phyloP scores from a whole-genome alignment of 2,329 filamentous ascomycete species.

The Magnaporthiopsis rhizophila region DNA sequence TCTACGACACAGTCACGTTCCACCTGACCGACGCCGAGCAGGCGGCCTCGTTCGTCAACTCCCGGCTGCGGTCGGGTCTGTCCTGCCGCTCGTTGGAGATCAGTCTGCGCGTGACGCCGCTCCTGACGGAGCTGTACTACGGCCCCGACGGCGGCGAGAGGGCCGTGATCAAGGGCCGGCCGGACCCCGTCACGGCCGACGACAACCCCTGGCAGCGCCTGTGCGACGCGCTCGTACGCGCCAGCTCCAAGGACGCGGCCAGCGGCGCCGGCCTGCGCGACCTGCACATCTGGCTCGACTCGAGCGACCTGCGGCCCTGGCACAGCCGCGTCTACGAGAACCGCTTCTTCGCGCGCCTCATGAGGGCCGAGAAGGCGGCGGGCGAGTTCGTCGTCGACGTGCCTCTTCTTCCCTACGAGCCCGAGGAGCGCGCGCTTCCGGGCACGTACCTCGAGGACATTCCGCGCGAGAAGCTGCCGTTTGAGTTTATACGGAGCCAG shows the following conservation, averaged over 20 bases:
- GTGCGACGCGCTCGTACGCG: slow-evolving; percentile 14
- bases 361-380: slow-evolving; percentile 10
- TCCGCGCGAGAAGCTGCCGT: slow-evolving; percentile 14
- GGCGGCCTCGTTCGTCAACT: slow-evolving; percentile 17
- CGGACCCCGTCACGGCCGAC: background rate
- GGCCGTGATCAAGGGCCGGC: slow-evolving; percentile 3
- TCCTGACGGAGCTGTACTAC: slow-evolving; percentile 21
- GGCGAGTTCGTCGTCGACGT: slow-evolving; percentile 16
- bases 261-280: slow-evolving; percentile 13
- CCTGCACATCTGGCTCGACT: slow-evolving; percentile 21
- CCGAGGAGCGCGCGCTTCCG: slow-evolving; percentile 9
- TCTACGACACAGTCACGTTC: slow-evolving; percentile 20
- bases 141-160: slow-evolving; percentile 3
- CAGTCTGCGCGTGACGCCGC: slow-evolving; percentile 16
- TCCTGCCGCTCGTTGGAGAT: slow-evolving; percentile 18
- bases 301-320: slow-evolving; percentile 22
- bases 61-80: slow-evolving; percentile 9
- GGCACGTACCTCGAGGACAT: slow-evolving; percentile 16
- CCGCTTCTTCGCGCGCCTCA: slow-evolving; percentile 17
- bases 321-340: slow-evolving; percentile 21
- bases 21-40: slow-evolving; percentile 19
- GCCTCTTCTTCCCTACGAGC: slow-evolving; percentile 14
- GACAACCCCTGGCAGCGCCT: slow-evolving; percentile 21
- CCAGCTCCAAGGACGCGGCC: background rate
- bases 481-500: background rate